These are phyloP conservation scores for Eimeria brunetti DNA, from an alignment of 169 alveolate genomes.

Conservation along the genomic window DNA sequence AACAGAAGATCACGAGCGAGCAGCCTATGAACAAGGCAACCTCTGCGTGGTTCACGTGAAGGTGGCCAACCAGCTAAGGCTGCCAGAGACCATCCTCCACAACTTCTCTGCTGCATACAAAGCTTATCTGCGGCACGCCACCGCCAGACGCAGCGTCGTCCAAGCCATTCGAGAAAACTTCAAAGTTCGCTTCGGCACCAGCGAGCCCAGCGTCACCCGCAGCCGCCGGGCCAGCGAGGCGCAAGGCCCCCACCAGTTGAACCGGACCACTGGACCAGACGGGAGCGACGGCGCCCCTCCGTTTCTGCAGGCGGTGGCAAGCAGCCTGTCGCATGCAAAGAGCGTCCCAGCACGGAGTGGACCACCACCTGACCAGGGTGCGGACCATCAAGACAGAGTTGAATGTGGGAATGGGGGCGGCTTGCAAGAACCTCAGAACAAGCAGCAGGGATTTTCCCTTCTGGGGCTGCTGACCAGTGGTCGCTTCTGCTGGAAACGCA, in stretches of 20 bases:
- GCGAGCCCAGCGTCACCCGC: not conserved
- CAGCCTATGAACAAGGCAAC: not conserved
- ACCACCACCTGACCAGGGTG: not conserved
- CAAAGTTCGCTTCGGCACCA: constrained; percentile 2
- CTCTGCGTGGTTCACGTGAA: constrained; percentile 23
- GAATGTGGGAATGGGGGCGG: not conserved
- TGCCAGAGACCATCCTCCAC: constrained; percentile 11
- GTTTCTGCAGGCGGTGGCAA: not conserved
- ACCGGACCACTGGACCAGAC: not conserved
- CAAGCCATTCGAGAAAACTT: constrained; percentile 15
- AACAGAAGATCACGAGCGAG: not conserved
- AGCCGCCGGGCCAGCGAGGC: not conserved
- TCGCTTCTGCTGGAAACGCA: not conserved
- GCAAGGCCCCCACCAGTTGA: not conserved
- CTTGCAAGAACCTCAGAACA: not conserved
- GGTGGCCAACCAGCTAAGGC: constrained; percentile 34
- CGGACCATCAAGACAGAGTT: not conserved
- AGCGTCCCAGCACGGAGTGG: not conserved
- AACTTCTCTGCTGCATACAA: constrained; percentile 57
- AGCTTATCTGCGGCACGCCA: constrained; percentile 51
- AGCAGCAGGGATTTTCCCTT: not conserved
- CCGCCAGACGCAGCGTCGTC: constrained; percentile 46
- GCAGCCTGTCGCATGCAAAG: not conserved
- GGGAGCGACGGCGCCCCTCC: not conserved
- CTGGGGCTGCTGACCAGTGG: not conserved